These are phyloP conservation scores for Botrytis paeoniae DNA, from an alignment of 2,329 filamentous ascomycete species.

Conservation along the genomic window DNA sequence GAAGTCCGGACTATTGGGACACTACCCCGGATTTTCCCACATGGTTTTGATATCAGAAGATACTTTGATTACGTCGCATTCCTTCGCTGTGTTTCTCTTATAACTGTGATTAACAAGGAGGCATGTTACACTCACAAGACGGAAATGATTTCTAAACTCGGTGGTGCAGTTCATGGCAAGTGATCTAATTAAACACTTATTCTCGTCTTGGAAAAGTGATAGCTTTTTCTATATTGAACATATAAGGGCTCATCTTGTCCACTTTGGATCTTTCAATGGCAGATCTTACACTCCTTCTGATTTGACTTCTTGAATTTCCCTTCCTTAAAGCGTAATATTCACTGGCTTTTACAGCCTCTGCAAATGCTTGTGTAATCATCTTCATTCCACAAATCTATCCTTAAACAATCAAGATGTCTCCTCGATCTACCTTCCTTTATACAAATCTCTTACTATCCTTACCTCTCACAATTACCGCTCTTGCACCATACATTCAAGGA, in stretches of 20 bases:
- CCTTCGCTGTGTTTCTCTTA: not conserved
- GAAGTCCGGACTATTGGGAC: not conserved
- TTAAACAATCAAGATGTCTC: slow-evolving; percentile 6
- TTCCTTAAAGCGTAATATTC: not conserved
- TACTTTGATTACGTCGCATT: slow-evolving; percentile 12
- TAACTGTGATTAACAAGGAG: not conserved
- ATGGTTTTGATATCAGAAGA: slow-evolving; percentile 16
- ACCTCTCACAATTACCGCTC: not conserved
- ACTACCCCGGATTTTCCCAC: slow-evolving; percentile 7
- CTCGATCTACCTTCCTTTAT: not conserved
- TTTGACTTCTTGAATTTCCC: not conserved
- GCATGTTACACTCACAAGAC: slow-evolving; percentile 4
- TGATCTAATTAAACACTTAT: not conserved
- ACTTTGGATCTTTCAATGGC: not conserved
- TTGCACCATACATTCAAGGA: not conserved
- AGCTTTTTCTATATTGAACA: not conserved
- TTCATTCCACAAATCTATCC: not conserved
- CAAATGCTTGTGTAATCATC: not conserved
- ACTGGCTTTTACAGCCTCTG: not conserved
- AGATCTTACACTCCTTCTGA: slow-evolving; percentile 14
- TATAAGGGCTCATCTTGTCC: slow-evolving; percentile 5
- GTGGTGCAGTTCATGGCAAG: slow-evolving; percentile 8
- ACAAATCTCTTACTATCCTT: not conserved
- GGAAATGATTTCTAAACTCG: not conserved
- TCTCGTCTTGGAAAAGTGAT: not conserved